Conservation (phyloP, 2,329 filamentous ascomycete genomes). For the Cladosporium sp. region DNA sequence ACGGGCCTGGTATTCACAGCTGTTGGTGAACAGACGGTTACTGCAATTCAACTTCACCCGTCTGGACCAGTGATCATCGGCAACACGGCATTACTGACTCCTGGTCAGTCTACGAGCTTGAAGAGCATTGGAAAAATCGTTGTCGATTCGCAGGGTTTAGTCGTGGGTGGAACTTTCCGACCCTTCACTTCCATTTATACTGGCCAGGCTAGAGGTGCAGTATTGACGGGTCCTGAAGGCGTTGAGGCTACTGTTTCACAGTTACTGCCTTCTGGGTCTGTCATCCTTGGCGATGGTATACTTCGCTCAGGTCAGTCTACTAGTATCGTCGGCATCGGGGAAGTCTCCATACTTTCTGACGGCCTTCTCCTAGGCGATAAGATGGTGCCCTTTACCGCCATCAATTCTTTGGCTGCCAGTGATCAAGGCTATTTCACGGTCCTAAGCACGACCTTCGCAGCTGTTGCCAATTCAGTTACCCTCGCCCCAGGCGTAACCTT, state of each 20-base stretch:
- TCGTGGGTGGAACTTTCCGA: not conserved
- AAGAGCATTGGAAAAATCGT: constrained; percentile 10
- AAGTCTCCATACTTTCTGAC: not conserved
- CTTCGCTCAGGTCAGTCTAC: not conserved
- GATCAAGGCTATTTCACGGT: not conserved
- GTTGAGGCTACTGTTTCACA: not conserved
- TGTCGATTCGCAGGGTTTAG: not conserved
- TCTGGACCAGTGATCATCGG: not conserved
- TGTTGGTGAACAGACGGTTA: not conserved
- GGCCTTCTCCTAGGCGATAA: not conserved
- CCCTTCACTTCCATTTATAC: not conserved
- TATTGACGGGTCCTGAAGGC: not conserved
- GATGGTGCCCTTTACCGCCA: not conserved
- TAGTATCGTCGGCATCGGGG: not conserved
- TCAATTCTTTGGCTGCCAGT: not conserved
- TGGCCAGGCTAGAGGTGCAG: not conserved
- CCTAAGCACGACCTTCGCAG: not conserved
- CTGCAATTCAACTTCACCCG: not conserved
- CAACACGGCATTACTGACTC: not conserved
- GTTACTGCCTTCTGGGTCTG: not conserved
- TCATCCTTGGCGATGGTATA: not conserved
- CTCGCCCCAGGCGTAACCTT: constrained; percentile 21
- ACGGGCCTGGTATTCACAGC: not conserved
- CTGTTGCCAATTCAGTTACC: not conserved
- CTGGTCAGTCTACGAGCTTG: not conserved